phyloP scores from a whole-genome alignment of 1,284 basidiomycete species.

The Rhizopogon parksii region DNA sequence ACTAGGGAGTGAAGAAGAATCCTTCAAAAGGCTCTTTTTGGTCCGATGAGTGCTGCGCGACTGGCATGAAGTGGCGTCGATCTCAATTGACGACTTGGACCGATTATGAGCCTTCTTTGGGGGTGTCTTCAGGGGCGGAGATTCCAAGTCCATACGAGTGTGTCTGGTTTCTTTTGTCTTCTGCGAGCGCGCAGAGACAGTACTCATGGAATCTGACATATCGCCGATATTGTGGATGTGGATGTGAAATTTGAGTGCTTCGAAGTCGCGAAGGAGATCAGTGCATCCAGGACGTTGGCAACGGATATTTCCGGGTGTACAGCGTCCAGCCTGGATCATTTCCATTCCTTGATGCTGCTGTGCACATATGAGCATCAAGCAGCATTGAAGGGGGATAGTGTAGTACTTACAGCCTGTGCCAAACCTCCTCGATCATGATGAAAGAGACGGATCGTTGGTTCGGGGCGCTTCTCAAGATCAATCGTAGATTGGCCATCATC shows the following conservation, averaged over 20 bases:
- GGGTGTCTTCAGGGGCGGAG: not conserved
- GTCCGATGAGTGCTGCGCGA: not conserved
- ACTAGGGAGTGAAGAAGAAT: not conserved
- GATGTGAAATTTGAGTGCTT: constrained; percentile 49
- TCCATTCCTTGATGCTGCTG: constrained; percentile 38
- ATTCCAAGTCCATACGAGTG: not conserved
- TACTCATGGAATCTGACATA: not conserved
- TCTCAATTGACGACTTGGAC: not conserved
- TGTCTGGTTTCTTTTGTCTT: not conserved
- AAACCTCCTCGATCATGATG: constrained; percentile 33
- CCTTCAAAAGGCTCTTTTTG: not conserved
- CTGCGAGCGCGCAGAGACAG: no score
- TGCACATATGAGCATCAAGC: constrained; percentile 1
- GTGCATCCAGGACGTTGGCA: constrained; percentile 50
- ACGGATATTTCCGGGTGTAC: constrained; percentile 27
- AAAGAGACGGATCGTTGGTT: constrained; percentile 27
- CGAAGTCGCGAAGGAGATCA: constrained; percentile 39
- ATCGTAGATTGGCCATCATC: constrained; percentile 14
- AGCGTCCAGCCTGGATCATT: constrained; percentile 28
- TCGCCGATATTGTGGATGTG: constrained; percentile 53
- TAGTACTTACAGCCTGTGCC: constrained; percentile 33
- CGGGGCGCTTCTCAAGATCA: constrained; percentile 28
- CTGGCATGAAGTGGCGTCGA: not conserved
- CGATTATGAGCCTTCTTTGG: not conserved
- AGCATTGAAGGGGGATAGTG: not conserved